Percentiles rank a stretch among this genome's conserved stretches.
These are phyloP conservation scores for Colletotrichum gigasporum DNA, from an alignment of 2,329 filamentous ascomycete species.

Conservation along the genomic window DNA sequence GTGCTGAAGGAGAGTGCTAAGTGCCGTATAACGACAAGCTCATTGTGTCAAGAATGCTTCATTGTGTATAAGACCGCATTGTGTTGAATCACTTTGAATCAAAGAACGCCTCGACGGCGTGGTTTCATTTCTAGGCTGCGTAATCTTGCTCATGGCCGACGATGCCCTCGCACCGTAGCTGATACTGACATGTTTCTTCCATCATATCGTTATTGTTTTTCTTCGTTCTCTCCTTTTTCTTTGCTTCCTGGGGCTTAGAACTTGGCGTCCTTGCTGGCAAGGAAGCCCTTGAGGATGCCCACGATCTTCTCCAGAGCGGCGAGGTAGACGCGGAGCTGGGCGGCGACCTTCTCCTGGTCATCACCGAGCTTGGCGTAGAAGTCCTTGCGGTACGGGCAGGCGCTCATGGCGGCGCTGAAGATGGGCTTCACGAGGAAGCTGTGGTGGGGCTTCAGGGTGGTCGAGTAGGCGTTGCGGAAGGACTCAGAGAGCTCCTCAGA, in stretches of 20 bases:
- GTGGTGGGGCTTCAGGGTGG: constrained; percentile 94
- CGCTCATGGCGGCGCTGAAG: constrained; percentile 92
- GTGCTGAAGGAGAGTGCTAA: not conserved
- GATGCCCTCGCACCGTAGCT: constrained; percentile 16
- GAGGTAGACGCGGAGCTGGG: constrained; percentile 77
- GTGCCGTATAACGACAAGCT: not conserved
- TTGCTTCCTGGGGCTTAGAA: constrained; percentile 51
- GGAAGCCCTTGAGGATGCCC: constrained; percentile 73
- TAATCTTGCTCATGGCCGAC: constrained; percentile 18
- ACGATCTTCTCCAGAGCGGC: constrained; percentile 81
- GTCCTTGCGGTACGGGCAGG: constrained; percentile 90
- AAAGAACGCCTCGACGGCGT: constrained; percentile 15
- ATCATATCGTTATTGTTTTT: constrained; percentile 23
- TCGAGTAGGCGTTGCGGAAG: constrained; percentile 86
- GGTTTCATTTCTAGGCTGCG: constrained; percentile 31
- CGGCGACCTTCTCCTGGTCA: constrained; percentile 68
- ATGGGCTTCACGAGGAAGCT: constrained; percentile 89
- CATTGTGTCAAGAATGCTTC: not conserved
- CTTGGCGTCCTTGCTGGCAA: constrained; percentile 65
- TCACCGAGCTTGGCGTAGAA: constrained; percentile 90
- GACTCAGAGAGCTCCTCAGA: constrained; percentile 82
- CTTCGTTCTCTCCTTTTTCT: not conserved
- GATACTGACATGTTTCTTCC: constrained; percentile 17
- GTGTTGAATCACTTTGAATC: not conserved
- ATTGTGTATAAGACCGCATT: not conserved